Evolutionary conservation across 2,329 filamentous ascomycete genomes (phyloP), one percentile per base, ranked within the genome.

Genomic region (Exophiala alcalophila): DNA sequence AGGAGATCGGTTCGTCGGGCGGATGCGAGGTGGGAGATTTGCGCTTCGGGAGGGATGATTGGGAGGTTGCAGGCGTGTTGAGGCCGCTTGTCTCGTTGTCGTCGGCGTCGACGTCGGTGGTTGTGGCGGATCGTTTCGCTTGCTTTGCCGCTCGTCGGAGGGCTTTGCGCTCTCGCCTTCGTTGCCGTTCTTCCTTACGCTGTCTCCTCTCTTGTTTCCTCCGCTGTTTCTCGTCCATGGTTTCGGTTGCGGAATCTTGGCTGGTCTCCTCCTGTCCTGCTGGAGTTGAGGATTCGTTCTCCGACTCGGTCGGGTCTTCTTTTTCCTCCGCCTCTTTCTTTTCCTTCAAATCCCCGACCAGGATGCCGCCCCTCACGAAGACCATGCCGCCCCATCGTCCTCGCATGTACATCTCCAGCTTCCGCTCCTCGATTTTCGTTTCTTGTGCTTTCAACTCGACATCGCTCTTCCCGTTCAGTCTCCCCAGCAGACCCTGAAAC

Each of bases 401-500:
- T 55, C 84, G 81, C 40, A 86, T 76, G 61, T 89, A 94, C 31
- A 81, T 70, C 50, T 80, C 80, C 58, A 86, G 76, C 69, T 85
- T 84, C 28, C 84, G 67, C 57, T 86, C 81, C 43, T 85, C 77
- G 54, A 82, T 73, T 32, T 76, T 75, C 57, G 79, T 75, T 61
- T 81, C 77, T 57, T 92, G 84, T 58, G 80, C 76, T 63, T 84
- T 76, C 24, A 92, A 69, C 34, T 80, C 76, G n/a, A 71, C 78
- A 34, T 91, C 83, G 15, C 78, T 81, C 64, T 88, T 92, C 36
- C 91, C 92, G 64, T 98, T 98, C 44, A 98, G 68, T 40, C 92
- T 76, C 15, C 91, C 90, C 14, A 98, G 71, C 4, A 98, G 70
- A 52, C 87, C 86, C 59, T 90, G 86, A 56, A 97, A 88, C 12